Evolutionary conservation across 2,329 filamentous ascomycete species (phyloP).

Genomic region (Monilinia vaccinii-corymbosi): DNA sequence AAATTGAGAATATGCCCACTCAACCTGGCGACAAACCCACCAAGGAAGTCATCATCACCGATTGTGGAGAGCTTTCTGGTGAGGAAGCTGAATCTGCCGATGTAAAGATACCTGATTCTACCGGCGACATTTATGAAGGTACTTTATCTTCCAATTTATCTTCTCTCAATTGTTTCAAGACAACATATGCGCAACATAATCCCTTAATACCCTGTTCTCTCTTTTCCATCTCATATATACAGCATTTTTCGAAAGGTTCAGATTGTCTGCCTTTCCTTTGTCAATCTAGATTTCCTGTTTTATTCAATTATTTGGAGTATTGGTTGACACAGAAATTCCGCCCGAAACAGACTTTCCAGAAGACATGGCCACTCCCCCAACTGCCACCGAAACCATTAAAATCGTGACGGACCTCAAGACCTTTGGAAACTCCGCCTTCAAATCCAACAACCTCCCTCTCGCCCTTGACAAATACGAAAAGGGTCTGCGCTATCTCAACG

Average conservation of each 20-base stretch:
- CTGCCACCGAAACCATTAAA: slow-evolving; percentile 59
- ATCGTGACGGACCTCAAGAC: slow-evolving; percentile 83
- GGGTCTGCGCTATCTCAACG: slow-evolving; percentile 78
- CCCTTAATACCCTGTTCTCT: not conserved
- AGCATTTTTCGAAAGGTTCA: not conserved
- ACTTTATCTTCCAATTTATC: not conserved
- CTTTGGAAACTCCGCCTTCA: slow-evolving; percentile 89
- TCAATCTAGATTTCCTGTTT: not conserved
- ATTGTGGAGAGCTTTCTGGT: slow-evolving; percentile 79
- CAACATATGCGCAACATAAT: not conserved
- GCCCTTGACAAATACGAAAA: slow-evolving; percentile 93
- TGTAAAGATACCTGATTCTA: slow-evolving; percentile 63
- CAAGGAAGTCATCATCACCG: slow-evolving; percentile 62
- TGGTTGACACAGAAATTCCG: not conserved
- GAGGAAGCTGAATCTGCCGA: slow-evolving; percentile 58
- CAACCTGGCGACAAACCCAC: slow-evolving; percentile 68
- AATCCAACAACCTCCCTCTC: slow-evolving; percentile 56
- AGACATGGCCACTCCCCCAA: slow-evolving; percentile 56
- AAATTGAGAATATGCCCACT: slow-evolving; percentile 78
- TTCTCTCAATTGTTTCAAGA: slow-evolving; percentile 4
- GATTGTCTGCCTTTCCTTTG: not conserved
- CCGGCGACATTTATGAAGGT: slow-evolving; percentile 78
- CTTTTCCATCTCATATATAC: not conserved
- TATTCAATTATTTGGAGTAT: not conserved
- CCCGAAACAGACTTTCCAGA: slow-evolving; percentile 66